These are phyloP conservation scores for Tricladium varicosporioides DNA, from an alignment of 2,329 filamentous ascomycete genomes.

Conservation along the genomic window DNA sequence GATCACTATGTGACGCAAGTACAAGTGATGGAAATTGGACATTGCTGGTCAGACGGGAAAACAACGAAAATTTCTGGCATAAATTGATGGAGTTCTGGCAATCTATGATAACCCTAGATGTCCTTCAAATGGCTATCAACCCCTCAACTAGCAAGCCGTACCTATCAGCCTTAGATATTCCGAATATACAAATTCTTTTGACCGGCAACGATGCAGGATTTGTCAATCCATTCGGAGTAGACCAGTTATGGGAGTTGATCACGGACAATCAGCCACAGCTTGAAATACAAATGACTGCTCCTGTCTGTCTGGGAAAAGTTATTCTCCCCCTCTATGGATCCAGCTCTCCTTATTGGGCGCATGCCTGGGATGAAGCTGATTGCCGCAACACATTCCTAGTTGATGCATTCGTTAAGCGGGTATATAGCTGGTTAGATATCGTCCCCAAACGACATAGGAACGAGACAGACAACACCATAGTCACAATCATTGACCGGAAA, in stretches of 20 bases:
- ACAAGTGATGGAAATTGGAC: conserved; percentile 21
- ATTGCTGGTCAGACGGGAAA: conserved; percentile 29
- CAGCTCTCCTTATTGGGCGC: conserved; percentile 30
- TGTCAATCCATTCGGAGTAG: conserved; percentile 10
- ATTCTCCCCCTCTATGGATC: conserved; percentile 29
- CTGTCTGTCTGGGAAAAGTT: conserved; percentile 25
- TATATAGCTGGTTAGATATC: conserved; percentile 14
- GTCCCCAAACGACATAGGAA: not conserved
- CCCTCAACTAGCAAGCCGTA: conserved; percentile 23
- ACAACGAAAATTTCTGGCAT: conserved; percentile 32
- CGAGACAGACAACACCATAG: conserved; percentile 7
- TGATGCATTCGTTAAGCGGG: conserved; percentile 16
- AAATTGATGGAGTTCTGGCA: conserved; percentile 33
- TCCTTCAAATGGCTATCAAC: conserved; percentile 22
- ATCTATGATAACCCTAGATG: conserved; percentile 27
- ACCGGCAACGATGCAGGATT: conserved; percentile 19
- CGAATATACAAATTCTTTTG: conserved; percentile 23
- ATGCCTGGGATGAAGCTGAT: conserved; percentile 16
- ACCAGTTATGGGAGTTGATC: conserved; percentile 26
- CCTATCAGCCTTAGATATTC: conserved; percentile 17
- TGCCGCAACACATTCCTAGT: conserved; percentile 16
- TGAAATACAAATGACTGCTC: conserved; percentile 18
- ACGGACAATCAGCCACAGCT: conserved; percentile 24
- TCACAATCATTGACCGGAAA: conserved; percentile 26
- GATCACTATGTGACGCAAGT: conserved; percentile 4